Evolutionary conservation across 805 yeast species (phyloP).

Genomic region (Clavispora carvajalis): DNA sequence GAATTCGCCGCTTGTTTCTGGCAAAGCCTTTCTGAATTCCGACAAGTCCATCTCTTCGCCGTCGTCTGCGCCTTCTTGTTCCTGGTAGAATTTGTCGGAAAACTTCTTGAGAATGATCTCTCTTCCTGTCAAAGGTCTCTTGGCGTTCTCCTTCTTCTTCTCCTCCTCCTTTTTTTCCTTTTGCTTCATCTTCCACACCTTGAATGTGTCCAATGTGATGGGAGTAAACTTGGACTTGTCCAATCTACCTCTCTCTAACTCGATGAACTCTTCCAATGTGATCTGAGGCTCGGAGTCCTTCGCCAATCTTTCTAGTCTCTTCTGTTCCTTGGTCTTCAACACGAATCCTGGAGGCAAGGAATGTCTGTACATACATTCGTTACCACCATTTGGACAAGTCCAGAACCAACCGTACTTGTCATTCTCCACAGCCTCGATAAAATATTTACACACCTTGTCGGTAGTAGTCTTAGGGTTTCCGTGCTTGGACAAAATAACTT

Average conservation of each 20-base stretch:
- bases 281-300: constrained; percentile 81
- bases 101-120: constrained; percentile 62
- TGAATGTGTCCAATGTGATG: constrained; percentile 74
- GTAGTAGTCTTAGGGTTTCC: constrained; percentile 94
- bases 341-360: constrained; percentile 96
- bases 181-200: constrained; percentile 76
- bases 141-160: constrained; percentile 31
- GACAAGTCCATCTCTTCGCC: constrained; percentile 55
- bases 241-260: constrained; percentile 82
- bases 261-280: constrained; percentile 92
- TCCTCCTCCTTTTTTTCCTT: constrained; percentile 47
- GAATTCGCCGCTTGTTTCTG: constrained; percentile 43
- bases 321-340: constrained; percentile 94
- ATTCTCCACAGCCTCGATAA: constrained; percentile 95
- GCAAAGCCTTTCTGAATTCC: constrained; percentile 50
- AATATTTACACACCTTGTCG: constrained; percentile 87
- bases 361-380: constrained; percentile 89
- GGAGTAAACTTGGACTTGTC: constrained; percentile 78
- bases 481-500: constrained; percentile 83
- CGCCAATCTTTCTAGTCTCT: constrained; percentile 81
- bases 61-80: constrained; percentile 40
- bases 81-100: constrained; percentile 49
- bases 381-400: constrained; percentile 94
- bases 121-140: constrained; percentile 57
- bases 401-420: constrained; percentile 99